Conservation (phyloP, 768 basidiomycete genomes). For the Naematelia encephala region DNA sequence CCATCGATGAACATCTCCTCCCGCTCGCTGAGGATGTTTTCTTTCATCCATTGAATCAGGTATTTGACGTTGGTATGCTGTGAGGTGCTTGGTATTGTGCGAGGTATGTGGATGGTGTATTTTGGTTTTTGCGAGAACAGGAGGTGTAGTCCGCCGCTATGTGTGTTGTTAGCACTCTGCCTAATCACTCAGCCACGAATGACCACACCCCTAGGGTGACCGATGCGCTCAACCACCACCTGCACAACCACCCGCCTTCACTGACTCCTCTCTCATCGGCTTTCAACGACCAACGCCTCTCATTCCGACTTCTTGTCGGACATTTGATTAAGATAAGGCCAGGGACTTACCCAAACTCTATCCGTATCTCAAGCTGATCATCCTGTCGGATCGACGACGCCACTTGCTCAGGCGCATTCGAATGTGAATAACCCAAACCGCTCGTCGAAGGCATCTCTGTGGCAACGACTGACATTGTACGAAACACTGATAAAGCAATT, state of each 20-base stretch:
- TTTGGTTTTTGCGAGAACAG: conserved; percentile 45
- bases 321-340: too few species aligned
- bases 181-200: background rate
- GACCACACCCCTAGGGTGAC: background rate
- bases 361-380: conserved; percentile 42
- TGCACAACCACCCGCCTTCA: too few species aligned
- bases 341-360: conserved; percentile 48
- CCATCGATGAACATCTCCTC: conserved; percentile 85
- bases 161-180: background rate
- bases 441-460: background rate
- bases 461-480: background rate
- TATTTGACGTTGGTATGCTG: conserved; percentile 62
- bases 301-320: too few species aligned
- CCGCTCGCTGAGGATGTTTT: conserved; percentile 75
- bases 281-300: too few species aligned
- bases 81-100: conserved; percentile 9
- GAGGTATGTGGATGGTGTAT: conserved; percentile 40
- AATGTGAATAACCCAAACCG: background rate
- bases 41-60: conserved; percentile 73
- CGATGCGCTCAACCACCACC: too few species aligned
- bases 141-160: conserved; percentile 49
- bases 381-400: background rate
- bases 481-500: background rate
- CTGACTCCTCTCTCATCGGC: too few species aligned
- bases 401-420: background rate